These are phyloP conservation scores for Debaryomyces maramus DNA, from an alignment of 805 yeast genomes.

Conservation along the genomic window DNA sequence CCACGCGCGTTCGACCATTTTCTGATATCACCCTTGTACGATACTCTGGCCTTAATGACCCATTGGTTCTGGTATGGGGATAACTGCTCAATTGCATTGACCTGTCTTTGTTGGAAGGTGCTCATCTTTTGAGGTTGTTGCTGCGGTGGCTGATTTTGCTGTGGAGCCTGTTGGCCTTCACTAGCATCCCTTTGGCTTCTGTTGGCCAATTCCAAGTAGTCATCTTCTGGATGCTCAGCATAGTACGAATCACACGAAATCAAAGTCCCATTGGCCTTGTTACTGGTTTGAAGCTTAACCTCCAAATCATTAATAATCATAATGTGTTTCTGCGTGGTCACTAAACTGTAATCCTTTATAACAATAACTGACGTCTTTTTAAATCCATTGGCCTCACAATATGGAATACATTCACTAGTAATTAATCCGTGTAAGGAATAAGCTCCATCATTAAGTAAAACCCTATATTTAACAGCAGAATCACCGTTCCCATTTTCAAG, in stretches of 20 bases:
- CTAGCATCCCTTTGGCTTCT: conserved; percentile 11
- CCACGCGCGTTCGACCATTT: conserved; percentile 87
- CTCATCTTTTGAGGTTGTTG: conserved; percentile 4
- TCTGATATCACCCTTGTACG: conserved; percentile 82
- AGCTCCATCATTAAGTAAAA: conserved; percentile 40
- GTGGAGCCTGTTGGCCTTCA: conserved; percentile 9
- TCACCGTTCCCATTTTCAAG: conserved; percentile 20
- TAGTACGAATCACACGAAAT: conserved; percentile 57
- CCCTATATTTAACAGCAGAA: conserved; percentile 28
- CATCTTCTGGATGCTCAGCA: conserved; percentile 58
- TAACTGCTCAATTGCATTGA: conserved; percentile 78
- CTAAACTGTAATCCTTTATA: conserved; percentile 42
- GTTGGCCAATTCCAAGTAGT: conserved; percentile 24
- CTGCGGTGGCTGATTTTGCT: conserved; percentile 9
- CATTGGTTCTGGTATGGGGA: conserved; percentile 90
- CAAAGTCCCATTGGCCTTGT: conserved; percentile 37
- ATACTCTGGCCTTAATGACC: conserved; percentile 92
- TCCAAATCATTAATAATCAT: conserved; percentile 49
- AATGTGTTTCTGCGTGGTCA: conserved; percentile 50
- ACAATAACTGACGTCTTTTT: conserved; percentile 45
- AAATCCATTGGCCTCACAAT: conserved; percentile 42
- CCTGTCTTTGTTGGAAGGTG: conserved; percentile 26
- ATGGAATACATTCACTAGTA: conserved; percentile 44
- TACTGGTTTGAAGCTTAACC: conserved; percentile 38
- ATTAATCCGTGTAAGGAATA: conserved; percentile 39